A percentile compares a stretch with the other conserved stretches of the same genome.
phyloP scores from a whole-genome alignment of 495 filamentous ascomycete species.

The Pyronema omphalodes region DNA sequence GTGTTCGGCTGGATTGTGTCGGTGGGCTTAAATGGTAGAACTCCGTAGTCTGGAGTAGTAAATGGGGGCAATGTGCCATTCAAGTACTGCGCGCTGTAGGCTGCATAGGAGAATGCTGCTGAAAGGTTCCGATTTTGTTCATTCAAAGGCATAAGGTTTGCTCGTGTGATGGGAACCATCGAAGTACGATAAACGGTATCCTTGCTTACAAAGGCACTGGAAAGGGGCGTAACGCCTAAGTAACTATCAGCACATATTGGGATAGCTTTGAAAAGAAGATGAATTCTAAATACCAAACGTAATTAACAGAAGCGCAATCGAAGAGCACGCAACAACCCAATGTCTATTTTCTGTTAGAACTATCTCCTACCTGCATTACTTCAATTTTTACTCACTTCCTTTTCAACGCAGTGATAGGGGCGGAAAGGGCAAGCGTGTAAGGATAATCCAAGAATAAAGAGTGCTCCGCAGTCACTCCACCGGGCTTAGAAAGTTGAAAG shows the following conservation, averaged over 20 bases:
- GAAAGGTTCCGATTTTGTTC: not conserved
- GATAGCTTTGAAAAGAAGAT: no score
- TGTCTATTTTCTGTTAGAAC: not conserved
- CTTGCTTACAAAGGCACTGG: not conserved
- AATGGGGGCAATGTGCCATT: not conserved
- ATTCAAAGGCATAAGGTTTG: not conserved
- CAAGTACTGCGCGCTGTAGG: not conserved
- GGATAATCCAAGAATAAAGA: constrained; percentile 9
- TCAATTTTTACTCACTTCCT: not conserved
- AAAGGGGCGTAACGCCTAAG: not conserved
- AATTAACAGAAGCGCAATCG: not conserved
- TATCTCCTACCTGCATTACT: not conserved
- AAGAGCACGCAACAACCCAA: constrained; percentile 4
- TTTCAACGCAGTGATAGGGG: not conserved
- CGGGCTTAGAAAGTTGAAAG: constrained; percentile 8
- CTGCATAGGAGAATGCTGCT: not conserved
- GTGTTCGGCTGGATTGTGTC: not conserved
- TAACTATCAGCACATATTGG: no score
- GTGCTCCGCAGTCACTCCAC: constrained; percentile 4
- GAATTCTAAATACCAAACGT: not conserved
- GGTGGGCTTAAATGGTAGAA: not conserved
- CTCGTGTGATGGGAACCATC: not conserved
- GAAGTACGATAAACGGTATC: not conserved
- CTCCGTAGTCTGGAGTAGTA: not conserved
- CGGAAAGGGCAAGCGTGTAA: not conserved